Base-by-base conservation (phyloP, 2,329 filamentous ascomycete genomes). In the Didymella keratinophila region DNA sequence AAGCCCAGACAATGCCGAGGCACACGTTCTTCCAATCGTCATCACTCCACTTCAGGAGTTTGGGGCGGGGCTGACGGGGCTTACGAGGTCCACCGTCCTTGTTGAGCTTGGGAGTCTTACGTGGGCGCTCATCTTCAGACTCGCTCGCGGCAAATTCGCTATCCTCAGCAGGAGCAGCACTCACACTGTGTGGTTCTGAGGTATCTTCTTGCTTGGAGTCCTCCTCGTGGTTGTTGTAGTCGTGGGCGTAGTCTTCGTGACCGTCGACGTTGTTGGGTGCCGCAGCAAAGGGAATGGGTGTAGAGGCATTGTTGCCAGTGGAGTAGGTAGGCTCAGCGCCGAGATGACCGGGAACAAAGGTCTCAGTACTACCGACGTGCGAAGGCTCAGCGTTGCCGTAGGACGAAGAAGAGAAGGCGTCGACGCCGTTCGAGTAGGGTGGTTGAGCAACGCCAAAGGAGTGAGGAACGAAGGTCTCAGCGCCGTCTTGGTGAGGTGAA, bases 21-120 rank as follows among this genome's bases (percentile, higher is more conserved):
- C 66, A 51, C 37, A 67, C 70, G 10, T 64, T 64, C 56, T 68
- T 68, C 64, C 70, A 71, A 51, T 74, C 71, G 12, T 63, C 56
- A 16, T 73, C 71, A 36, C 50, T 64, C 74, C 74, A 76, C 28
- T 70, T 71, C 25, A 70, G 58, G 3, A 76, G 62, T 37, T 66
- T 67, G 4, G 63, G 49, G 52, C 73, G 72, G 20, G 73, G 71
- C 32, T 64, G 58, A 23, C 73, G 72, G 52, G 64, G 44, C 60
- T 76, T 76, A 45, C 73, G 71, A 23, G 59, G 62, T 1, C 21
- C 51, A 23, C 70, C 71, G 44, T 71, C 60, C 42, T 72, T 72
- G 64, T 73, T 73, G 46, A 66, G 59, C 49, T 72, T 72, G 11
- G 60, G 56, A 12, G 37, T 43, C 55, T 70, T 70, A 36, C 51